These are phyloP conservation scores for Coemansia sp. DNA, from an alignment of 192 early-diverging fungal species.

Conservation along the genomic window DNA sequence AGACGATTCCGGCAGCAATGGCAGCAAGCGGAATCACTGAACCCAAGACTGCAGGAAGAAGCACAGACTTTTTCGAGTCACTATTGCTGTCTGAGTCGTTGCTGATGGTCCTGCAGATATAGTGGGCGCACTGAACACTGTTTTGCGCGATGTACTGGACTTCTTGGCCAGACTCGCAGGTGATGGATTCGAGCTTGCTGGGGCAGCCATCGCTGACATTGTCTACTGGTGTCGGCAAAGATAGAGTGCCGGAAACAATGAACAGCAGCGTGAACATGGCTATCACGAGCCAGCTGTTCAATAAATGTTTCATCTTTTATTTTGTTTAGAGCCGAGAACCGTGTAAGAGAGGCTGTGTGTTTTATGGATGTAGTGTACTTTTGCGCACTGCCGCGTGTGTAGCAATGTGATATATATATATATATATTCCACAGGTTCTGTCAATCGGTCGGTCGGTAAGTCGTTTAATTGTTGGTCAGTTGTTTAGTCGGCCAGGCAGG, in stretches of 20 bases:
- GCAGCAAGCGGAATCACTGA: slow-evolving; percentile 20
- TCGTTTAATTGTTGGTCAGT: no score
- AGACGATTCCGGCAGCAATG: slow-evolving; percentile 21
- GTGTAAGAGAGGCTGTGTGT: background rate
- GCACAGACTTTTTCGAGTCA: slow-evolving; percentile 14
- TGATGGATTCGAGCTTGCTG: slow-evolving; percentile 12
- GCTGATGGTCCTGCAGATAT: slow-evolving; percentile 15
- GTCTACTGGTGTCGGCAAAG: slow-evolving; percentile 6
- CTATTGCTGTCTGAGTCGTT: background rate
- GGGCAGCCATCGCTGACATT: slow-evolving; percentile 21
- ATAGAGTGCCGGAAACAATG: background rate
- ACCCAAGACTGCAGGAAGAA: slow-evolving; percentile 41
- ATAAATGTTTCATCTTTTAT: background rate
- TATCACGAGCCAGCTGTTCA: background rate
- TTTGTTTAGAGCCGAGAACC: background rate
- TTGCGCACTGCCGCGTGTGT: no score
- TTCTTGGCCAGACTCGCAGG: slow-evolving; percentile 28
- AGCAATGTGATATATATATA: no score
- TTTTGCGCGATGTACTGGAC: slow-evolving; percentile 30
- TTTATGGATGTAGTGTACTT: background rate
- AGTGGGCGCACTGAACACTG: slow-evolving; percentile 41
- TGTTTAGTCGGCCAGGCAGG: background rate
- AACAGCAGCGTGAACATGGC: slow-evolving; percentile 1
- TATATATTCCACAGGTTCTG: background rate
- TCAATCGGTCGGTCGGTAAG: background rate